phyloP scores from a whole-genome alignment of 2,329 filamentous ascomycete species.

The Ophiostoma novo-ulmi region DNA sequence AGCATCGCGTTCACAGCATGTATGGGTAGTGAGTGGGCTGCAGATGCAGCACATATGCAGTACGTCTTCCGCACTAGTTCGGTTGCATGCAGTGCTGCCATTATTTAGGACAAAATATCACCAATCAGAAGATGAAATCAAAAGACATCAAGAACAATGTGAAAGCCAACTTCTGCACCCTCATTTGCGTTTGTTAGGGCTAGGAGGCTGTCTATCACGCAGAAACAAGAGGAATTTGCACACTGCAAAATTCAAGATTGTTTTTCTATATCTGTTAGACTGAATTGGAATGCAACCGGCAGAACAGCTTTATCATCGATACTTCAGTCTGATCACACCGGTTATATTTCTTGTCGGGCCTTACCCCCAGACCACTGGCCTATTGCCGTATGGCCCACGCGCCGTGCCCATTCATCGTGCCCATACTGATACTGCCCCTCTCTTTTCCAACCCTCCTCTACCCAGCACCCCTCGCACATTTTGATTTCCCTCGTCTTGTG shows the following conservation, averaged over 20 bases:
- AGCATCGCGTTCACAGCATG: neutral
- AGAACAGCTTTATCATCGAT: no score
- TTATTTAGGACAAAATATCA: neutral
- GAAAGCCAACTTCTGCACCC: neutral
- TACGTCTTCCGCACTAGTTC: neutral
- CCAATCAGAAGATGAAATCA: neutral
- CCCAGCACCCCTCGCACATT: neutral
- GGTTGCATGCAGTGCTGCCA: neutral
- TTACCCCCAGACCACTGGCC: neutral
- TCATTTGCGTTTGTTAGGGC: neutral
- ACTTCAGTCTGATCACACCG: neutral
- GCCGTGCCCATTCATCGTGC: neutral
- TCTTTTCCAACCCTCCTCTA: neutral
- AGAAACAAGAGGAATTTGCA: neutral
- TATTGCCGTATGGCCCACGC: neutral
- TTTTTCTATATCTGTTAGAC: no score
- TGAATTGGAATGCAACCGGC: no score
- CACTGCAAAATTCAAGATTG: no score
- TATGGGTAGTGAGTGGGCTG: neutral
- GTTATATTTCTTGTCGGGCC: neutral
- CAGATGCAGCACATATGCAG: neutral
- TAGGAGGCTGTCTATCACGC: neutral
- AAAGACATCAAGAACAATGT: neutral
- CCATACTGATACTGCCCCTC: slow-evolving; percentile 1
- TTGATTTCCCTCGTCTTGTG: neutral